phyloP scores from a whole-genome alignment of 2,329 filamentous ascomycete genomes.

The Xylariaceae sp. region DNA sequence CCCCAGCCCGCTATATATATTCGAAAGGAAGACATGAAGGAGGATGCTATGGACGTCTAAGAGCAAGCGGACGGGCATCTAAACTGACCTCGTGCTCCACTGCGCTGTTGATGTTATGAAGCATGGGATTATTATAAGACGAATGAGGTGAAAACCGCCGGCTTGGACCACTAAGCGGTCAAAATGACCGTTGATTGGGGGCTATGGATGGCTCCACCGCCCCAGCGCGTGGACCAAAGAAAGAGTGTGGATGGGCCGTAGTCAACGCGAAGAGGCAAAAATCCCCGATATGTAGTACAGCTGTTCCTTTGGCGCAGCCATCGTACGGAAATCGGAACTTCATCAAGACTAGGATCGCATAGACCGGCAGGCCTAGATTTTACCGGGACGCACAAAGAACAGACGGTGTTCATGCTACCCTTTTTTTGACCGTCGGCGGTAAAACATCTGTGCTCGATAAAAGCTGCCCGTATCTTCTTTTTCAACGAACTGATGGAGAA shows the following conservation, averaged over 20 bases:
- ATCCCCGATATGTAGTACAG: slow-evolving; percentile 8
- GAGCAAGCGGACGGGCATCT: slow-evolving; percentile 18
- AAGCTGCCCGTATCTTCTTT: neutral
- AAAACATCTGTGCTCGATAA: neutral
- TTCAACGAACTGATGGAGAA: neutral
- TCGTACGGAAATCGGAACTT: neutral
- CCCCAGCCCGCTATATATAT: slow-evolving; percentile 15
- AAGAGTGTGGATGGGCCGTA: neutral
- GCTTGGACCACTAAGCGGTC: slow-evolving; percentile 10
- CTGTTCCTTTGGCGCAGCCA: neutral
- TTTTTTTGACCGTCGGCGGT: neutral
- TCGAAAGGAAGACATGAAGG: neutral
- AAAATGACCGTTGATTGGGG: neutral
- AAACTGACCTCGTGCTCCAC: slow-evolving; percentile 23
- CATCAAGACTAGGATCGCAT: neutral
- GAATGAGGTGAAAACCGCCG: slow-evolving; percentile 30
- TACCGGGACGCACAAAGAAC: neutral
- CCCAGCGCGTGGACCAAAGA: slow-evolving; percentile 5
- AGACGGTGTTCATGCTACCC: neutral
- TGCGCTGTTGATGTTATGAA: neutral
- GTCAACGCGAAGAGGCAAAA: slow-evolving; percentile 9
- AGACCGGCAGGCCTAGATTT: neutral
- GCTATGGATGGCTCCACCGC: slow-evolving; percentile 1
- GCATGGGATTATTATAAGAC: neutral
- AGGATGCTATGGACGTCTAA: neutral